Base-by-base conservation (phyloP, 2,329 filamentous ascomycete genomes). In the Cladobotryum mycophilum region DNA sequence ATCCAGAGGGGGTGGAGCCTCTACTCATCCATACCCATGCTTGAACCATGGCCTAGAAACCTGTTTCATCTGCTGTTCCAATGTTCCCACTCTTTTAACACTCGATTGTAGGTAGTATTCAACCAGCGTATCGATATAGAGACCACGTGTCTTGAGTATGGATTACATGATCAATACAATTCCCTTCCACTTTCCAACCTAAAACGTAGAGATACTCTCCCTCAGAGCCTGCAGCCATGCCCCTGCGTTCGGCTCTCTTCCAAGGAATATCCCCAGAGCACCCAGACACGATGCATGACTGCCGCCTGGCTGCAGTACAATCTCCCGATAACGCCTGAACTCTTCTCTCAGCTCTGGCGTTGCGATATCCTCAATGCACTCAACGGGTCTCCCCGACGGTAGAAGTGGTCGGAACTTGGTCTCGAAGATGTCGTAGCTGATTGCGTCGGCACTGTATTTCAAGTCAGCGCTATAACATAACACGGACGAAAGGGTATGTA, bases 251-350 rank as follows among this genome's bases (percentile, higher is more conserved):
- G 86, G 86, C 67, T 84, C 79, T 56, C 86, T 71, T 2, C 85
- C 85, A 48, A 89, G 66, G 69, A 89, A 89, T 55, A 86, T 78
- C 69, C 85, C 80, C 47, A 89, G 68, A 22, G 42, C 1, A 81
- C 84, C 58, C 79, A 72, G 85, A 89, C 89, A 72, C 88, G 86
- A 61, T 88, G 85, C 66, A 82, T 82, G 34, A 54, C 78, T 82
- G 0, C 85, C 86, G 36, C 86, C 86, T 56, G 79, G 81, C 70
- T 88, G 83, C 4, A 89, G 73, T n/a, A 89, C 85, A 2, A 80
- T 85, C 66, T 88, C 84, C 44, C 86, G 75, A 69, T 89, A 89
- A 47, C 85, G 70, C 13, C 85, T 73, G 3, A 86, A 86, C 65
- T 87, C 80, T 53, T 75, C 76, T 22, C 74, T 75, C 64, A 88